Percentiles rank a stretch among this genome's conserved stretches.
These are phyloP conservation scores for Arabis hirsuta DNA, from an alignment of 345 rosid genomes.

Conservation along the genomic window DNA sequence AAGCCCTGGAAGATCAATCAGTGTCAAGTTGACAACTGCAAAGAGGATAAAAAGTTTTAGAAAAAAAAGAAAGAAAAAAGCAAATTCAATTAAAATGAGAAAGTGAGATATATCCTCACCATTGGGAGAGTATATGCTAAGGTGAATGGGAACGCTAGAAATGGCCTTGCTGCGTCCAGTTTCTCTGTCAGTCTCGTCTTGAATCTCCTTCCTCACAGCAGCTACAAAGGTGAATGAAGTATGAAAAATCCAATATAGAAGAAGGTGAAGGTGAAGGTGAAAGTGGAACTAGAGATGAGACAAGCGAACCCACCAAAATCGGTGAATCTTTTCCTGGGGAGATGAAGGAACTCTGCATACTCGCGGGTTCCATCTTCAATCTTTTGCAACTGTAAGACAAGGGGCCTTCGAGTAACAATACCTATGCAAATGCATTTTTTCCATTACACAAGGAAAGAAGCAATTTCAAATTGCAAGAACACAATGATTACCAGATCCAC, in stretches of 20 bases:
- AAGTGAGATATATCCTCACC: constrained; percentile 49
- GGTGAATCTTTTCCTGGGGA: constrained; percentile 77
- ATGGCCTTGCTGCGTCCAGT: constrained; percentile 89
- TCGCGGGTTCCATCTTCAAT: constrained; percentile 88
- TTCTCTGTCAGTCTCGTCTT: constrained; percentile 98
- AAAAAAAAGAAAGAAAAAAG: not conserved
- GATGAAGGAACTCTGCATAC: constrained; percentile 97
- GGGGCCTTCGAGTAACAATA: constrained; percentile 95
- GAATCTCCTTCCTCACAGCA: constrained; percentile 98
- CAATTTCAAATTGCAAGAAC: not conserved
- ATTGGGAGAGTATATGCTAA: constrained; percentile 89
- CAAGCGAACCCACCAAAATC: constrained; percentile 67
- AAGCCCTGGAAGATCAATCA: constrained; percentile 99
- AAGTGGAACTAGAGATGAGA: not conserved
- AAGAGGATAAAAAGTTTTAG: constrained; percentile 19
- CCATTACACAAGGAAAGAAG: not conserved
- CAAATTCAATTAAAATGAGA: not conserved
- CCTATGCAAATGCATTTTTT: constrained; percentile 50
- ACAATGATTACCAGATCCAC: constrained; percentile 84
- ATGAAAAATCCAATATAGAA: not conserved
- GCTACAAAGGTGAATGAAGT: constrained; percentile 50
- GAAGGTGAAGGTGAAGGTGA: not conserved
- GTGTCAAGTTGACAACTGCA: constrained; percentile 96
- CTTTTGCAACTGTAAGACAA: constrained; percentile 98
- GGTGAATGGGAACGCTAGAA: constrained; percentile 97